phyloP scores from a whole-genome alignment of 805 yeast genomes.

The Scheffersomyces amazonensis region DNA sequence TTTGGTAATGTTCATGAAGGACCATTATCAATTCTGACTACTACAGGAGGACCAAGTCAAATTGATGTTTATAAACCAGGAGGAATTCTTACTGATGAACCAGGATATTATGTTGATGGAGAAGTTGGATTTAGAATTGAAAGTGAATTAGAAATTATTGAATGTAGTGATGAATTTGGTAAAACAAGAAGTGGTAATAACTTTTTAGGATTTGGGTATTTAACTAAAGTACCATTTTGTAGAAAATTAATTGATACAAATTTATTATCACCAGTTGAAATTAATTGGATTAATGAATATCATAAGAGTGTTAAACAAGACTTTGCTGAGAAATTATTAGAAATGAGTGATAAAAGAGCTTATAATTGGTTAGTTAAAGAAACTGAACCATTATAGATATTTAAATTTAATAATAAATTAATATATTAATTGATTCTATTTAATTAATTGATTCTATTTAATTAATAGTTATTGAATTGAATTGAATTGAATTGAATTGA shows the following conservation, averaged over 20 bases:
- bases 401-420: background rate
- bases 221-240: slow-evolving; percentile 42
- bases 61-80: slow-evolving; percentile 49
- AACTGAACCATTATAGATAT: slow-evolving; percentile 35
- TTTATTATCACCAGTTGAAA: slow-evolving; percentile 27
- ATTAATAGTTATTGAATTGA: background rate
- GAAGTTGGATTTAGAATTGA: slow-evolving; percentile 88
- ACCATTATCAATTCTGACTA: slow-evolving; percentile 76
- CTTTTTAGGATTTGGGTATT: slow-evolving; percentile 36
- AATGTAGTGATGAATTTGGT: slow-evolving; percentile 35
- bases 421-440: no score
- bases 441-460: background rate
- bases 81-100: slow-evolving; percentile 84
- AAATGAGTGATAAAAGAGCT: slow-evolving; percentile 55
- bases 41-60: slow-evolving; percentile 49
- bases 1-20: slow-evolving; percentile 93
- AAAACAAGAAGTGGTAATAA: slow-evolving; percentile 26
- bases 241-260: slow-evolving; percentile 29
- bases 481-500: slow-evolving; percentile 1
- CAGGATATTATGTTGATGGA: slow-evolving; percentile 91
- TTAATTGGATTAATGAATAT: slow-evolving; percentile 38
- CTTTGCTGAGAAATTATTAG: slow-evolving; percentile 42
- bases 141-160: slow-evolving; percentile 67
- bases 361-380: slow-evolving; percentile 71
- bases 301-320: slow-evolving; percentile 31